Evolutionary conservation across 208 protist genomes (phyloP).

Genomic region (Trypanosoma theileri): DNA sequence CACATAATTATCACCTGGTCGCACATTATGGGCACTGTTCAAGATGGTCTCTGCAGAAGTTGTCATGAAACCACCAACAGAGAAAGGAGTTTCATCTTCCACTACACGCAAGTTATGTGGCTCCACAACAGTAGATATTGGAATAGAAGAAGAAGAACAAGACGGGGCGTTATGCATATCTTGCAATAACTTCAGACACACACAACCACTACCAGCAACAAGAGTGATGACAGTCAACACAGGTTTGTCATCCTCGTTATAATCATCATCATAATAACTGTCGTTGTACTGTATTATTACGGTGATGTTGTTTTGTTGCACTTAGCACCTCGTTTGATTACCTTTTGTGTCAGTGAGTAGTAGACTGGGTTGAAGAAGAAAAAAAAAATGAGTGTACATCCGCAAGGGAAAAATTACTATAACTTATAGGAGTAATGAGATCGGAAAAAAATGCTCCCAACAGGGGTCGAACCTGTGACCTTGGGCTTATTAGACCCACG

Average conservation of each 20-base stretch:
- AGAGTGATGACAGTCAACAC: slow-evolving; percentile 11
- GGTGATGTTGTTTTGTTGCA: background rate
- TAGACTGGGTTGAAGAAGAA: no score
- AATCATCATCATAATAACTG: slow-evolving; percentile 40
- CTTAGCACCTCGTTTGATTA: slow-evolving; percentile 2
- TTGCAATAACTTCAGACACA: slow-evolving; percentile 50
- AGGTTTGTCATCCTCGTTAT: slow-evolving; percentile 15
- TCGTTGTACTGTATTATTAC: background rate
- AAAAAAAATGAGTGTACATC: no score
- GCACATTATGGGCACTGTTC: slow-evolving; percentile 6
- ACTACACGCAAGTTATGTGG: slow-evolving; percentile 32
- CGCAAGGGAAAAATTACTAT: no score
- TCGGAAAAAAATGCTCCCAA: no score
- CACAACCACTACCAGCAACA: slow-evolving; percentile 17
- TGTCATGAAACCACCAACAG: slow-evolving; percentile 76
- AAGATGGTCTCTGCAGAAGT: slow-evolving; percentile 21
- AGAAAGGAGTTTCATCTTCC: slow-evolving; percentile 73
- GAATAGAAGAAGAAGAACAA: background rate
- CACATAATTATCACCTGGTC: slow-evolving; percentile 30
- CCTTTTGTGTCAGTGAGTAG: no score
- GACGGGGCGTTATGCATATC: slow-evolving; percentile 42
- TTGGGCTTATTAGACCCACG: no score
- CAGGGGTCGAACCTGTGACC: no score
- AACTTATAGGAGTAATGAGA: no score
- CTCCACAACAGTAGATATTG: background rate